Percentiles rank a stretch among this genome's conserved stretches.
Conservation (phyloP, 768 basidiomycete genomes). For the Hericium alpestre region DNA sequence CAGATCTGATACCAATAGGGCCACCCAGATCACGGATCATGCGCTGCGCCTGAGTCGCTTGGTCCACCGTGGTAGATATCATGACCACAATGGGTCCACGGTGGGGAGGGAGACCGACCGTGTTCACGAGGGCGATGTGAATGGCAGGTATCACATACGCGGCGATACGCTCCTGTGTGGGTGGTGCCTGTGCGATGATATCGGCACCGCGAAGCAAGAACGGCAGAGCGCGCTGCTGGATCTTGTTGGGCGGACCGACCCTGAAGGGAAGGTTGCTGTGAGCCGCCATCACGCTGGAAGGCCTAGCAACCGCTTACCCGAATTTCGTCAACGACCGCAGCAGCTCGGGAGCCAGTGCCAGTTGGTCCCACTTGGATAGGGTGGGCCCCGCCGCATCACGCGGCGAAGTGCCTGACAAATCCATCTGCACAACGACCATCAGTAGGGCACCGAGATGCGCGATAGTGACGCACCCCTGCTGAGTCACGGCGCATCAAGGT, state of each 20-base stretch:
- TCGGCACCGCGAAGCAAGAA: conserved; percentile 90
- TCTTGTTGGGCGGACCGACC: conserved; percentile 96
- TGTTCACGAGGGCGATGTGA: conserved; percentile 65
- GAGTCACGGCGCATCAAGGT: conserved; percentile 56
- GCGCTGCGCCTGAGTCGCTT: conserved; percentile 92
- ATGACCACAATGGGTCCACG: conserved; percentile 85
- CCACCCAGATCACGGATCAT: conserved; percentile 93
- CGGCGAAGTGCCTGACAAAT: conserved; percentile 38
- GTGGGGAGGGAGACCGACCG: conserved; percentile 42
- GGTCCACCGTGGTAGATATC: conserved; percentile 96
- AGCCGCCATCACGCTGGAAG: not conserved
- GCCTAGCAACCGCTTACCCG: conserved; percentile 47
- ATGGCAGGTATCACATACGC: conserved; percentile 92
- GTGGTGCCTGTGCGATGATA: conserved; percentile 97
- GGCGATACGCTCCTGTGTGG: conserved; percentile 96
- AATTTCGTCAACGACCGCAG: conserved; percentile 85
- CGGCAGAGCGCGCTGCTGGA: conserved; percentile 92
- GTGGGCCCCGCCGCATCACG: conserved; percentile 64
- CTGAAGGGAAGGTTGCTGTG: conserved; percentile 28
- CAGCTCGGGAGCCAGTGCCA: conserved; percentile 76
- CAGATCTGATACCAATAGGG: conserved; percentile 84
- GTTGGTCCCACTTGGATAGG: conserved; percentile 93
- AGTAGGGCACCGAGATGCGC: conserved; percentile 7
- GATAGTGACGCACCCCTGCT: not conserved
- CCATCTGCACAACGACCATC: conserved; percentile 28